phyloP scores from a whole-genome alignment of 1,284 basidiomycete genomes.

The Stygiomarasmius scandens region DNA sequence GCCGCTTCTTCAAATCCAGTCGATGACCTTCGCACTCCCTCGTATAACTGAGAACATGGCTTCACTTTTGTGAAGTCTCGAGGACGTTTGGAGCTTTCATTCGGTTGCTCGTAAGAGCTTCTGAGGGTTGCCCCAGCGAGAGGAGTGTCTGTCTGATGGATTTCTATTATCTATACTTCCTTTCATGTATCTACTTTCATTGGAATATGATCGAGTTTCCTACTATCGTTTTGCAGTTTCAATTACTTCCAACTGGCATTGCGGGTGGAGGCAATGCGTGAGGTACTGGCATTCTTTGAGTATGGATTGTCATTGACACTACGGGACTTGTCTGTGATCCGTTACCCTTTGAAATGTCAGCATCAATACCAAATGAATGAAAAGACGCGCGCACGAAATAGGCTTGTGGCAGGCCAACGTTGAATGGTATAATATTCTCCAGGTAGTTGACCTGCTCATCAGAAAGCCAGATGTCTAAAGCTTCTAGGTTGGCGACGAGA shows the following conservation, averaged over 20 bases:
- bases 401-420: slow-evolving; percentile 36
- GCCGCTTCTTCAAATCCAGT: slow-evolving; percentile 80
- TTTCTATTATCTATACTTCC: slow-evolving; percentile 29
- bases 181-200: neutral
- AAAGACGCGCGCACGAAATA: no score
- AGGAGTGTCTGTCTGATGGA: slow-evolving; percentile 79
- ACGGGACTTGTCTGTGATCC: no score
- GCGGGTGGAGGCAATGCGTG: no score
- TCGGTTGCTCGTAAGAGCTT: slow-evolving; percentile 35
- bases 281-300: no score
- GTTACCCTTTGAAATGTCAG: no score
- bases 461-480: slow-evolving; percentile 38
- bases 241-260: no score
- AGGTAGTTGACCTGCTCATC: slow-evolving; percentile 39
- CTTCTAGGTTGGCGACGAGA: slow-evolving; percentile 41
- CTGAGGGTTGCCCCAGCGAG: slow-evolving; percentile 55
- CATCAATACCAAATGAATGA: no score
- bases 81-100: slow-evolving; percentile 65
- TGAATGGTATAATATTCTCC: slow-evolving; percentile 36
- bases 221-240: no score
- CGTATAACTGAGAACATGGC: slow-evolving; percentile 80
- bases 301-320: no score
- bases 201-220: no score
- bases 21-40: slow-evolving; percentile 73
- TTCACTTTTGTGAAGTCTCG: slow-evolving; percentile 48